Conservation (phyloP, 495 filamentous ascomycete genomes). For the Clavariopsis aquatica region DNA sequence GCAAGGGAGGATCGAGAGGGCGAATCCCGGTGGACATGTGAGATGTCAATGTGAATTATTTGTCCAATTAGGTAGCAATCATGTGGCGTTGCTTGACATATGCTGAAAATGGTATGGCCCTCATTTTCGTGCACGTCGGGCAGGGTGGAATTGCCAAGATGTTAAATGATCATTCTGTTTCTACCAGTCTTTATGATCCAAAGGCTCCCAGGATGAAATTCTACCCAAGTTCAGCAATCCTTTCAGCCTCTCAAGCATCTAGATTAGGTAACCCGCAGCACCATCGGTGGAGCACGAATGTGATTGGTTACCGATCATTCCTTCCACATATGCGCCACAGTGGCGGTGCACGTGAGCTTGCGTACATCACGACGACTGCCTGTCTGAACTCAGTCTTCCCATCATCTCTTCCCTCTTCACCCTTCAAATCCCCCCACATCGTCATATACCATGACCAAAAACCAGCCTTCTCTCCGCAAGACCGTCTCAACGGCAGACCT, state of each 20-base stretch:
- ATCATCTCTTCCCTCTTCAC: neutral
- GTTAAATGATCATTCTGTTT: too few species aligned
- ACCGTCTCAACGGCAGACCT: conserved; percentile 37
- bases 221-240: too few species aligned
- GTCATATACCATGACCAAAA: conserved; percentile 34
- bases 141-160: too few species aligned
- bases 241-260: too few species aligned
- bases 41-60: neutral
- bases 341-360: conserved; percentile 8
- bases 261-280: too few species aligned
- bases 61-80: neutral
- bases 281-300: too few species aligned
- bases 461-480: conserved; percentile 37
- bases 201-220: too few species aligned
- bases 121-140: neutral
- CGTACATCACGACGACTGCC: conserved; percentile 20
- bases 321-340: conserved; percentile 1
- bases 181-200: too few species aligned
- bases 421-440: neutral
- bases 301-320: conserved; percentile 10
- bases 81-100: neutral
- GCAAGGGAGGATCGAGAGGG: too few species aligned
- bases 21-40: neutral
- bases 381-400: neutral
- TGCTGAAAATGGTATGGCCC: too few species aligned